Percentiles rank a stretch among this genome's conserved stretches.
phyloP scores from a whole-genome alignment of 2,329 filamentous ascomycete genomes.

The Colletotrichum lentis region DNA sequence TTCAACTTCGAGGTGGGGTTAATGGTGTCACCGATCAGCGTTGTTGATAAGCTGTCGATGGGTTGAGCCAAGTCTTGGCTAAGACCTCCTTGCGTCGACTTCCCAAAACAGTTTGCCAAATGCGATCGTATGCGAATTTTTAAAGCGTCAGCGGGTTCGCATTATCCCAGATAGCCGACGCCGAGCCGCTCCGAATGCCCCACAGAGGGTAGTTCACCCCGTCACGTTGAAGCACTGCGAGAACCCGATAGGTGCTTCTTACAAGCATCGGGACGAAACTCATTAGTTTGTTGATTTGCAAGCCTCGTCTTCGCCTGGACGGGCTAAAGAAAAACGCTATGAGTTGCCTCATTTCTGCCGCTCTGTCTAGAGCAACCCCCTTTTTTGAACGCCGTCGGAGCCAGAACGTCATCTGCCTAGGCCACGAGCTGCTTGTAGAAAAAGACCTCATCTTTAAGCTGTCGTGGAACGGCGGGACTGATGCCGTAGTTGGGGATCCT shows the following conservation, averaged over 20 bases:
- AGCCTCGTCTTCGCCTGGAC: background rate
- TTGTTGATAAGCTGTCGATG: constrained; percentile 14
- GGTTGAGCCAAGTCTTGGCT: constrained; percentile 2
- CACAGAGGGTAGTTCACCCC: background rate
- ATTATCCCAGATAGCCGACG: background rate
- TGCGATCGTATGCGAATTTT: background rate
- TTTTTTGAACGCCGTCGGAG: constrained; percentile 13
- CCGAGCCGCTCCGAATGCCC: background rate
- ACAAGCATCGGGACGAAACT: background rate
- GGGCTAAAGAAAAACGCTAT: constrained; percentile 1
- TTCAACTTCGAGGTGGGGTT: constrained; percentile 18
- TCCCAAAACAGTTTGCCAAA: background rate
- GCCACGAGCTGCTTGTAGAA: constrained; percentile 65
- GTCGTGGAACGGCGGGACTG: constrained; percentile 54
- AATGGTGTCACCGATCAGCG: constrained; percentile 10
- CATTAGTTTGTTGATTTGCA: constrained; percentile 12
- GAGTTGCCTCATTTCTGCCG: constrained; percentile 21
- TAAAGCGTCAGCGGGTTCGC: background rate
- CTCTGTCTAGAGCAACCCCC: constrained; percentile 19
- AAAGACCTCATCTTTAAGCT: constrained; percentile 60
- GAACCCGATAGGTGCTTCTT: background rate
- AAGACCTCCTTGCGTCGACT: background rate
- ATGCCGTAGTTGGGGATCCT: constrained; percentile 63
- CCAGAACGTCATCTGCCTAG: background rate
- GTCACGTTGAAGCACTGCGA: background rate